A percentile compares a stretch with the other conserved stretches of the same genome.
Evolutionary conservation across 2,329 filamentous ascomycete genomes (phyloP).

Genomic region (Calonectria leucothoes): DNA sequence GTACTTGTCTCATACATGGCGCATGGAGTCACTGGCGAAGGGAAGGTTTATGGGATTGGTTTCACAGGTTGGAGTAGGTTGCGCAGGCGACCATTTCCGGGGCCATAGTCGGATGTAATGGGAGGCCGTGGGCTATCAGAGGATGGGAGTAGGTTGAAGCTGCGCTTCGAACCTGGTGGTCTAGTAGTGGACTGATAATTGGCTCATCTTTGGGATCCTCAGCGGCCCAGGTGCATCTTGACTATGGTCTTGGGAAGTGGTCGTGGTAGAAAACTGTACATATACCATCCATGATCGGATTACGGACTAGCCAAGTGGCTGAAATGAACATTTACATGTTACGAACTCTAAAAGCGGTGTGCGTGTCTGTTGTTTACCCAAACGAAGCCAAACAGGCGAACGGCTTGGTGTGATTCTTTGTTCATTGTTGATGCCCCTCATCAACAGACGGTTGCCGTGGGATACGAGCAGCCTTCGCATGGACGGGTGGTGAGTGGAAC

Average conservation of each 20-base stretch:
- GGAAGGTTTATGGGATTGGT: constrained; percentile 49
- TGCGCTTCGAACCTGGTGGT: constrained; percentile 39
- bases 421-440: constrained; percentile 1
- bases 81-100: constrained; percentile 39
- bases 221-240: constrained; percentile 33
- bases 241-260: constrained; percentile 37
- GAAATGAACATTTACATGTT: constrained; percentile 47
- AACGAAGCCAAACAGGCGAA: not conserved
- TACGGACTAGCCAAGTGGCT: constrained; percentile 44
- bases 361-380: not conserved
- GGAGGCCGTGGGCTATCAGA: constrained; percentile 32
- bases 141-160: constrained; percentile 34
- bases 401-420: not conserved
- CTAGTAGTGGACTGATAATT: constrained; percentile 31
- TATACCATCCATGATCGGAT: constrained; percentile 54
- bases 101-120: constrained; percentile 41
- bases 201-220: constrained; percentile 27
- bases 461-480: constrained; percentile 26
- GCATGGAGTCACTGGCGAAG: constrained; percentile 55
- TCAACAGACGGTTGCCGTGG: constrained; percentile 31
- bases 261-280: constrained; percentile 54
- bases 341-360: constrained; percentile 24
- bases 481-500: constrained; percentile 12
- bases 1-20: constrained; percentile 53
- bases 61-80: constrained; percentile 52